Conservation (phyloP, 257 asterid genomes). For the Nicotiana undulata region DNA sequence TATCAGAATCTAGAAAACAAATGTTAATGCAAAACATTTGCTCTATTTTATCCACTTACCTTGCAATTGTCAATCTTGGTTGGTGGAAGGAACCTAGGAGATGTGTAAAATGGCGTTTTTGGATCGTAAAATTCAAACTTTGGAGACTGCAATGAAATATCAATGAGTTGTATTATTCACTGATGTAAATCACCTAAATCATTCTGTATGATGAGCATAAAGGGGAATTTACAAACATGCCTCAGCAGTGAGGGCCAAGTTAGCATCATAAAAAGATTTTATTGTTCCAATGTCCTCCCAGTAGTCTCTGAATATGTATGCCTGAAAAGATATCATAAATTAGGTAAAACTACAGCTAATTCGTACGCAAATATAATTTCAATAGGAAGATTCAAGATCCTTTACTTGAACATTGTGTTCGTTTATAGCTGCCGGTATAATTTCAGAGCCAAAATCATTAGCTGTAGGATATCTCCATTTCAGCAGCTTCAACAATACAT, state of each 20-base stretch:
- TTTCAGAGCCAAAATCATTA: conserved; percentile 92
- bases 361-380: background rate
- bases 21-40: background rate
- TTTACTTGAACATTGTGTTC: conserved; percentile 71
- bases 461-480: conserved; percentile 63
- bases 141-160: conserved; percentile 44
- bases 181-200: background rate
- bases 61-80: conserved; percentile 78
- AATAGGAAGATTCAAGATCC: background rate
- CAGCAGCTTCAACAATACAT: conserved; percentile 62
- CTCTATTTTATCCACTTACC: conserved; percentile 27
- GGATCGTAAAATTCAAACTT: conserved; percentile 86
- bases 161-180: background rate
- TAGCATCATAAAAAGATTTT: conserved; percentile 83
- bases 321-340: conserved; percentile 33
- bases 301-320: conserved; percentile 81
- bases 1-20: background rate
- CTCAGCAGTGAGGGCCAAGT: conserved; percentile 81
- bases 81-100: conserved; percentile 95
- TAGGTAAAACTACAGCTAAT: background rate
- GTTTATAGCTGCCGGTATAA: conserved; percentile 73
- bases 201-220: background rate
- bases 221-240: conserved; percentile 18
- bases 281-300: conserved; percentile 96
- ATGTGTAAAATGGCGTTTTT: conserved; percentile 87